Evolutionary conservation across 139 green algal genomes (phyloP).

Genomic region (Trebouxia sp.): DNA sequence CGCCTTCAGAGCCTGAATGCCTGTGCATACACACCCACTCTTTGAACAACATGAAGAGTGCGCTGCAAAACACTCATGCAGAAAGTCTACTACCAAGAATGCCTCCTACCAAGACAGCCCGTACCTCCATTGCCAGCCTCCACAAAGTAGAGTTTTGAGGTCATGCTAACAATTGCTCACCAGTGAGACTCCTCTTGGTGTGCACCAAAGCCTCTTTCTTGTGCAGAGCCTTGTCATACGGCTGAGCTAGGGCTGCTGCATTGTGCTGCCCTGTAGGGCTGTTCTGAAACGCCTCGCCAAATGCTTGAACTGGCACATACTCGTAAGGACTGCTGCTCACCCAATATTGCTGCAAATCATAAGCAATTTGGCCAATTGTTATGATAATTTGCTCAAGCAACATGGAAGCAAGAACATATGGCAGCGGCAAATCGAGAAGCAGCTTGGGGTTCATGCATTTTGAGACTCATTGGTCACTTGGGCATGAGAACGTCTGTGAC

Average conservation of each 20-base stretch:
- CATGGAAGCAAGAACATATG: too few relatives aligned
- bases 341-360: slow-evolving; percentile 52
- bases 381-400: too few relatives aligned
- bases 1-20: slow-evolving; percentile 41
- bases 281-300: slow-evolving; percentile 39
- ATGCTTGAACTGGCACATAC: slow-evolving; percentile 39
- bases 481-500: too few relatives aligned
- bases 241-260: slow-evolving; percentile 9
- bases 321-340: background rate
- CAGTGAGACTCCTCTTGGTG: slow-evolving; percentile 30
- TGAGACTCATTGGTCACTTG: too few relatives aligned
- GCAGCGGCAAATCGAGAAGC: too few relatives aligned
- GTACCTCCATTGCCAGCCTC: too few relatives aligned
- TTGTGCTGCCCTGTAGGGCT: slow-evolving; percentile 11
- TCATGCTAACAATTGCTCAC: too few relatives aligned
- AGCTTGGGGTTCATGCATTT: too few relatives aligned
- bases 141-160: too few relatives aligned
- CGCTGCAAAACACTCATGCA: background rate
- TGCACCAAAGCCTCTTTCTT: slow-evolving; percentile 40
- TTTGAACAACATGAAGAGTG: too few relatives aligned
- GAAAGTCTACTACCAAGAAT: background rate
- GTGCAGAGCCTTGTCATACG: slow-evolving; percentile 1
- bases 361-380: too few relatives aligned
- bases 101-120: background rate
- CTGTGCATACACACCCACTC: background rate